Evolutionary conservation across 1,284 basidiomycete genomes (phyloP).

Genomic region (Wallemia ichthyophaga): DNA sequence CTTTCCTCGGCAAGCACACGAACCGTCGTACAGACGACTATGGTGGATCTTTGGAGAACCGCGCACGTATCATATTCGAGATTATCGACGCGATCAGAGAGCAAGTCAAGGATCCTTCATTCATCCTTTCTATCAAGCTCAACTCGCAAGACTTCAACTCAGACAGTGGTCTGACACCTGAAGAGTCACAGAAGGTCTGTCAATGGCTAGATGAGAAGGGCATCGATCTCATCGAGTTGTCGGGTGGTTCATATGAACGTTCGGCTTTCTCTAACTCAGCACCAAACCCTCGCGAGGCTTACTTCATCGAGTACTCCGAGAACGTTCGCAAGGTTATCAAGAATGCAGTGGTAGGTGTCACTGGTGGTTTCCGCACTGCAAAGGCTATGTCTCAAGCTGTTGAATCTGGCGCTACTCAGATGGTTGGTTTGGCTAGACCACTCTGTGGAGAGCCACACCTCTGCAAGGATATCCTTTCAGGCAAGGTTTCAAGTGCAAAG

Average conservation of each 20-base stretch:
- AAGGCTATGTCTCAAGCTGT: slow-evolving; percentile 16
- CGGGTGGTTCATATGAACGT: slow-evolving; percentile 20
- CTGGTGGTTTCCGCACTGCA: slow-evolving; percentile 21
- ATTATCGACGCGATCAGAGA: slow-evolving; percentile 15
- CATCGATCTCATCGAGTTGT: slow-evolving; percentile 24
- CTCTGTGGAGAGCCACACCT: slow-evolving; percentile 20
- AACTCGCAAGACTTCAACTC: slow-evolving; percentile 14
- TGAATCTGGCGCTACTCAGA: slow-evolving; percentile 7
- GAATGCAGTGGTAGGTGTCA: slow-evolving; percentile 18
- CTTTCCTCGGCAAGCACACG: slow-evolving; percentile 13
- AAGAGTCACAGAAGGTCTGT: slow-evolving; percentile 17
- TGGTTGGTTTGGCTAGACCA: slow-evolving; percentile 22
- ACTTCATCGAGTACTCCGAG: slow-evolving; percentile 19
- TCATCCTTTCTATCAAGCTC: slow-evolving; percentile 22
- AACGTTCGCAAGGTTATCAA: slow-evolving; percentile 10
- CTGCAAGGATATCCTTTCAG: slow-evolving; percentile 16
- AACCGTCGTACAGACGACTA: slow-evolving; percentile 18
- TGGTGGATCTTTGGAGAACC: slow-evolving; percentile 18
- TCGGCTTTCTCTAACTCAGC: slow-evolving; percentile 12
- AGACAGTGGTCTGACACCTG: slow-evolving; percentile 16
- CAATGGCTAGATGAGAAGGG: slow-evolving; percentile 18
- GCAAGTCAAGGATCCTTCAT: slow-evolving; percentile 14
- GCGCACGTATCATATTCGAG: slow-evolving; percentile 15
- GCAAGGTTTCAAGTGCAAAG: slow-evolving; percentile 13
- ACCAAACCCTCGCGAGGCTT: slow-evolving; percentile 19